Percentiles rank a stretch among this genome's conserved stretches.
phyloP scores from a whole-genome alignment of 129 eudicot genomes.

The Escallonia herrerae region DNA sequence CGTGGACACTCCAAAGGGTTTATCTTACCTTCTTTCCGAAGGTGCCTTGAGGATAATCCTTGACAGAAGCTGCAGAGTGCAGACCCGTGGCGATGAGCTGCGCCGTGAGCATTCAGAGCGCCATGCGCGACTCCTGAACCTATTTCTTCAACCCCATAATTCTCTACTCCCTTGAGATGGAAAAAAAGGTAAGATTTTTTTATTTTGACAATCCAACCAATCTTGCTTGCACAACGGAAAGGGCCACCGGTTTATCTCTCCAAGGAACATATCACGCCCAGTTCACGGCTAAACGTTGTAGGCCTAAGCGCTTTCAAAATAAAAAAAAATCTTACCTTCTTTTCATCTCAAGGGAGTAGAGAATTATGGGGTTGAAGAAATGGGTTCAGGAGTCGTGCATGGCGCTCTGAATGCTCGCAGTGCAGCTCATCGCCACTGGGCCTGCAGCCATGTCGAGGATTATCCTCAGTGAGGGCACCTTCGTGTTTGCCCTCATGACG shows the following conservation, averaged over 20 bases:
- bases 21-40: too few species aligned
- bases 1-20: too few species aligned
- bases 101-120: slow-evolving; percentile 31
- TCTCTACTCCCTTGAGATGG: too few species aligned
- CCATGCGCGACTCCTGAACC: slow-evolving; percentile 10
- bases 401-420: slow-evolving; percentile 30
- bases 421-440: slow-evolving; percentile 39
- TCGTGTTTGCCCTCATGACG: slow-evolving; percentile 47
- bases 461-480: slow-evolving; percentile 29
- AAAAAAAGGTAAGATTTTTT: not conserved
- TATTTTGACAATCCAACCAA: not conserved
- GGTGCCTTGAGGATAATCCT: not conserved
- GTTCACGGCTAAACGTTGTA: too few species aligned
- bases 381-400: slow-evolving; percentile 10
- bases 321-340: not conserved
- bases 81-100: not conserved
- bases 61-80: not conserved
- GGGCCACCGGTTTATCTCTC: too few species aligned
- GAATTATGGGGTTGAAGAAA: not conserved
- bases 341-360: too few species aligned
- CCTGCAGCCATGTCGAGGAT: slow-evolving; percentile 36
- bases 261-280: too few species aligned
- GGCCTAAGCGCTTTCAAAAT: not conserved
- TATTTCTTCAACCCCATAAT: not conserved
- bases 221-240: not conserved